Percentiles rank a stretch among this genome's conserved stretches.
Evolutionary conservation across 176 grass and related monocot genomes (phyloP).

Genomic region (Paspalum vaginatum): DNA sequence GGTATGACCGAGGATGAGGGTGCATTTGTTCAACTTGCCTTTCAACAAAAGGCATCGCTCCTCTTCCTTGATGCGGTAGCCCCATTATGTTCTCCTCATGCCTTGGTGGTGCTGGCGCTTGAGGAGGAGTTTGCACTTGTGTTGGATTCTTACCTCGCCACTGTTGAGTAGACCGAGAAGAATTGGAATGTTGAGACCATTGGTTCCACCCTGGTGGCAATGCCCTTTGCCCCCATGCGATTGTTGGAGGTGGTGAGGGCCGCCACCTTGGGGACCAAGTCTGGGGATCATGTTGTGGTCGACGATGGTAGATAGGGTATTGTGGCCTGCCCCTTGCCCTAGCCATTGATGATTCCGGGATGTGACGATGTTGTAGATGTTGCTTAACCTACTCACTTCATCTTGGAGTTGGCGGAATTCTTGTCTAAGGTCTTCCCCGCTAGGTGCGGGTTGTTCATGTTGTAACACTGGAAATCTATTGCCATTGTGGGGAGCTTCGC

Average conservation of each 20-base stretch:
- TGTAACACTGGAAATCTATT: not conserved
- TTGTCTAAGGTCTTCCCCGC: not conserved
- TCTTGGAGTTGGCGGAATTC: not conserved
- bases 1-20: too few relatives aligned
- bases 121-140: too few relatives aligned
- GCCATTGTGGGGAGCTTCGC: not conserved
- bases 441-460: not conserved
- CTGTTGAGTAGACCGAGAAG: too few relatives aligned
- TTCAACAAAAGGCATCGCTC: too few relatives aligned
- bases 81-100: too few relatives aligned
- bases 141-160: too few relatives aligned
- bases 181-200: not conserved
- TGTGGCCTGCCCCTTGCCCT: not conserved
- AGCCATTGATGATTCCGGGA: not conserved
- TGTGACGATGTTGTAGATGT: too few relatives aligned
- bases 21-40: too few relatives aligned
- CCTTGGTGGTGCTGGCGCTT: too few relatives aligned
- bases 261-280: not conserved
- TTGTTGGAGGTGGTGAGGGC: accelerated
- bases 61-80: too few relatives aligned
- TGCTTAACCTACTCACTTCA: not conserved
- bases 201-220: not conserved
- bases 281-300: not conserved
- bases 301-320: accelerated
- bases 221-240: too few relatives aligned